Evolutionary conservation across 768 basidiomycete species (phyloP), one percentile per base, ranked within the genome.

Genomic region (Lactarius sanguifluus): DNA sequence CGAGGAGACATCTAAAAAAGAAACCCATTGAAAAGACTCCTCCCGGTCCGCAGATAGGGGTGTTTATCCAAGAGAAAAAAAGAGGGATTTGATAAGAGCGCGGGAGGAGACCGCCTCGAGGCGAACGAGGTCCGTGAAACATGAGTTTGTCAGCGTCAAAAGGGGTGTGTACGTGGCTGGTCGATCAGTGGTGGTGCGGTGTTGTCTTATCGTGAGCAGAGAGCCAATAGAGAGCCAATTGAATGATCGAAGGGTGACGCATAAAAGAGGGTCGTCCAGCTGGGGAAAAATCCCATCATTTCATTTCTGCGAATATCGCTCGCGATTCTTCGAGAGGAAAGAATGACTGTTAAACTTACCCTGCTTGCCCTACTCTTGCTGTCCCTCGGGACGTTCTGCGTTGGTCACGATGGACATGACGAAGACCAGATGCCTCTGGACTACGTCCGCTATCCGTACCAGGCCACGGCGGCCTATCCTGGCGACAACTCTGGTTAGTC

Each of bases 381-480:
- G 38, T 67, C 61, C 60, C 61, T 66, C 40, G 64, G 43, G 47
- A 54, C 61, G 25, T 63, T 38, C 58, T 56, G 67, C 74, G 30
- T 59, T 66, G 80, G 72, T 8, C 79, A 81, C 64, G 75, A 78
- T 30, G 75, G 76, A 60, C 78, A 83, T 72, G 76, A 76, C 18
- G 50, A 64, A 25, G 77, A 81, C 20, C 89, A 91, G 73, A 79
- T 87, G 70, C 88, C 89, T 52, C 74, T 89, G 52, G 87, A 83
- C 69, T 90, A 89, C 72, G 81, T 87, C 69, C 84, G 82, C 57
- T 90, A 81, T 71, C 90, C 89, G 13, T 83, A 81, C 73, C 83
- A 89, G 71, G 85, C 85, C 1, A 62, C 73, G 71, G 85, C 85
- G 1, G 63, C 73, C 32, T 89, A 86, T 73, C 85, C 83, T 50